Evolutionary conservation across 2,329 filamentous ascomycete genomes (phyloP), one percentile per base, ranked within the genome.

Genomic region (Helotiales sp.): DNA sequence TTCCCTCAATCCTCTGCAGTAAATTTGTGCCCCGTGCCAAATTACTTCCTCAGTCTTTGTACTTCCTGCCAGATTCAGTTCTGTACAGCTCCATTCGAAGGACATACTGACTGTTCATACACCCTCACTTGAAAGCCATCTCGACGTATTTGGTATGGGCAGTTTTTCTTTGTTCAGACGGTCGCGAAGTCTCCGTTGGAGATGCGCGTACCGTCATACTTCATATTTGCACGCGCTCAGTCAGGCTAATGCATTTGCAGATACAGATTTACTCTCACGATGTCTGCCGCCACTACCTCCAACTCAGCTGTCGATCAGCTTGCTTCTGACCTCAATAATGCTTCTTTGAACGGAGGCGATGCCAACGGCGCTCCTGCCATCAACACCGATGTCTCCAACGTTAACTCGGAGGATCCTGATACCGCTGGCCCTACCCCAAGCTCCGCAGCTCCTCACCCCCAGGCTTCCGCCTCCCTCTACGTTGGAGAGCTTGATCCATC

Each of bases 401-500:
- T 80, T 65, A 75, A 76, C 60, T 70, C 81, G 67, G 81, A 86
- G 64, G 83, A 86, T 68, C 76, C 79, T 67, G 84, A 86, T 74
- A 81, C 81, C 65, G 85, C 88, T 70, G 85, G 80, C 68, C 82
- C 87, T 65, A 89, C 90, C 61, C 88, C 89, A 67, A 85, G 79
- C 77, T 88, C 91, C 64, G 80, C 84, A 63, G 79, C 80, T 61
- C 87, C 91, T 67, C 89, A 90, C 74, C 90, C 93, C 73, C 90
- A 91, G 75, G 93, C 96, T 77, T 98, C 95, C 53, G 95, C 95
- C 65, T 99, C 95, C 59, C 91, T 99, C 75, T 99, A 99, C 76
- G 95, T 99, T 68, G 95, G 95, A 76, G 95, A 99, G 83, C 91
- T 99, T 71, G 95, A 99, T 77, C 87, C 91, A 70, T 95, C 91